Evolutionary conservation across 2,329 filamentous ascomycete genomes (phyloP).

Genomic region (Fusarium redolens): DNA sequence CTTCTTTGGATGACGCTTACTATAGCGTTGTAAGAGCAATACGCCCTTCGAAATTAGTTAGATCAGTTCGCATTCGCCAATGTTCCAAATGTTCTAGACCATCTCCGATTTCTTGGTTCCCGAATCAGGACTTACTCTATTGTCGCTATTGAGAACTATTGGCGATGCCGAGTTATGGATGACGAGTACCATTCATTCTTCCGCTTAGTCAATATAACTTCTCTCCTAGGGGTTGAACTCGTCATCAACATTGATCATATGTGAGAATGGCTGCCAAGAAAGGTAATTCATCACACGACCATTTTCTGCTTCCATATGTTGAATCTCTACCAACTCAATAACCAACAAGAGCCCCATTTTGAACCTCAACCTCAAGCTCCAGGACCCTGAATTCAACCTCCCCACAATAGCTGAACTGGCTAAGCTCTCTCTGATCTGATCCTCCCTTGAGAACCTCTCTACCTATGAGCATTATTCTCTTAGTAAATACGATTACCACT

Average conservation of each 20-base stretch:
- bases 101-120: slow-evolving; percentile 17
- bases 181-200: slow-evolving; percentile 1
- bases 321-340: background rate
- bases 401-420: slow-evolving; percentile 15
- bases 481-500: background rate
- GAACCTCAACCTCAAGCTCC: slow-evolving; percentile 19
- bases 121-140: slow-evolving; percentile 12
- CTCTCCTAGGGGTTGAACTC: background rate
- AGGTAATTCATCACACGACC: slow-evolving; percentile 20
- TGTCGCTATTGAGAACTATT: background rate
- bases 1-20: slow-evolving; percentile 26
- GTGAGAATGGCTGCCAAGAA: slow-evolving; percentile 12
- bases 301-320: background rate
- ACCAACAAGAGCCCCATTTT: slow-evolving; percentile 1
- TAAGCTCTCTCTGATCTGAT: slow-evolving; percentile 17
- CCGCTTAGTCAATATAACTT: background rate
- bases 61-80: slow-evolving; percentile 11
- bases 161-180: slow-evolving; percentile 3
- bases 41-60: slow-evolving; percentile 10
- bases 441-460: background rate
- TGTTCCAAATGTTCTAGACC: slow-evolving; percentile 27
- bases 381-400: slow-evolving; percentile 29
- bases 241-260: background rate
- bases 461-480: background rate
- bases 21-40: background rate